Evolutionary conservation across 202 grass and related monocot species (phyloP).

Genomic region (Zizania palustris): DNA sequence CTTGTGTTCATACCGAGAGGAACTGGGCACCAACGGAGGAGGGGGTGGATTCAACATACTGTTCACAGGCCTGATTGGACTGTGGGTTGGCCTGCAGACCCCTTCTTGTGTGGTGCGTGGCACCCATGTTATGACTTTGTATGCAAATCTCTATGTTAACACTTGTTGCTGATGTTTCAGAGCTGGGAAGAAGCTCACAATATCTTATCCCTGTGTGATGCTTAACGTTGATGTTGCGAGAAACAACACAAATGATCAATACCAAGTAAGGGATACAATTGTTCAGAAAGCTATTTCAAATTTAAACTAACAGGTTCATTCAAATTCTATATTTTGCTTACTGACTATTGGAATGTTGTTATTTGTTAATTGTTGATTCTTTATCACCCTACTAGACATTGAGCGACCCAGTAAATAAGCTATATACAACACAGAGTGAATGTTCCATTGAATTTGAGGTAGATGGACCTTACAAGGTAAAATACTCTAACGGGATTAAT

Average conservation of each 20-base stretch:
- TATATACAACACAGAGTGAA: slow-evolving; percentile 90
- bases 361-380: slow-evolving; percentile 32
- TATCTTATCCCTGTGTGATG: slow-evolving; percentile 97
- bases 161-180: slow-evolving; percentile 62
- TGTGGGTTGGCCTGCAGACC: no score
- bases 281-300: slow-evolving; percentile 31
- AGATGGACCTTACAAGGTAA: slow-evolving; percentile 97
- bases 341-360: slow-evolving; percentile 22
- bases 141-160: slow-evolving; percentile 29
- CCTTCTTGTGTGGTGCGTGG: no score
- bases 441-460: slow-evolving; percentile 99
- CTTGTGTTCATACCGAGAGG: no score
- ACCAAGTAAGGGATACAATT: slow-evolving; percentile 67
- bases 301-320: slow-evolving; percentile 29
- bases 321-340: slow-evolving; percentile 31
- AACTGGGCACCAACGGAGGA: no score
- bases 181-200: slow-evolving; percentile 75
- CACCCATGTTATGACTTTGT: slow-evolving; percentile 20
- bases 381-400: slow-evolving; percentile 62
- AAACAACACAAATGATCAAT: slow-evolving; percentile 98
- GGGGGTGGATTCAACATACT: no score
- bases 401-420: slow-evolving; percentile 75
- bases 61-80: no score
- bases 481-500: slow-evolving; percentile 31
- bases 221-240: slow-evolving; percentile 93